Evolutionary conservation across 768 basidiomycete species (phyloP), one percentile per base, ranked within the genome.

Genomic region (Psilocybe cubensis): DNA sequence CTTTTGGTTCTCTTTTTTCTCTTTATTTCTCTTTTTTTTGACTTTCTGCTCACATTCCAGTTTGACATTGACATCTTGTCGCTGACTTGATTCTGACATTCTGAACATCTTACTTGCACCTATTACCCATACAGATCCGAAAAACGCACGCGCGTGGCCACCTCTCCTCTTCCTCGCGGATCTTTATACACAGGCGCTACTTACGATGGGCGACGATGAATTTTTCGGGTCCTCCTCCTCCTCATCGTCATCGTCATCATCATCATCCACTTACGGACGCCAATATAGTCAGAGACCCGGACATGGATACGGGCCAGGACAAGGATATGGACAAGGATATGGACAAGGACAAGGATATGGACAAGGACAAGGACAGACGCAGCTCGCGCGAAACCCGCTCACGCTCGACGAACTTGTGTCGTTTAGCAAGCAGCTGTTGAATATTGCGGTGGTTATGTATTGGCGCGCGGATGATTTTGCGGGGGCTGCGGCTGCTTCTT

Each of bases 151-250:
- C 0, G 70, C 76, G 9, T 94, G 91, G 85, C 80, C 87, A 0
- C 78, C 90, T 2, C 72, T 98, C 1, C 74, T 98, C 7, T 81
- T 97, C 54, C 82, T 96, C 7, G 80, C 84, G 1, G 89, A 96
- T 49, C 70, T 97, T 10, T 96, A 97, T 71, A 81, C 86, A 2
- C 91, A 96, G 57, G 83, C 87, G 1, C 81, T 98, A 28, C 78
- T 94, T 28, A 94, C 94, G 0, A 92, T 98, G 82, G 92, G 92
- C 1, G 97, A 99, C 64, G 96, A 98, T 72, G 97, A 98, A 69
- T 98, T 98, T 76, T 97, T 97, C 68, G 83, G 86, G 0, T 63
- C 70, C 20, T 48, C 61, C 11, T 61, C 67, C 8, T 21, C 25
- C 18, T 35, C 43, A 3, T 1, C 20, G n/a, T 4, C 14, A 18